phyloP scores from a whole-genome alignment of 2,329 filamentous ascomycete species.

The Cladophialophora yegresii region DNA sequence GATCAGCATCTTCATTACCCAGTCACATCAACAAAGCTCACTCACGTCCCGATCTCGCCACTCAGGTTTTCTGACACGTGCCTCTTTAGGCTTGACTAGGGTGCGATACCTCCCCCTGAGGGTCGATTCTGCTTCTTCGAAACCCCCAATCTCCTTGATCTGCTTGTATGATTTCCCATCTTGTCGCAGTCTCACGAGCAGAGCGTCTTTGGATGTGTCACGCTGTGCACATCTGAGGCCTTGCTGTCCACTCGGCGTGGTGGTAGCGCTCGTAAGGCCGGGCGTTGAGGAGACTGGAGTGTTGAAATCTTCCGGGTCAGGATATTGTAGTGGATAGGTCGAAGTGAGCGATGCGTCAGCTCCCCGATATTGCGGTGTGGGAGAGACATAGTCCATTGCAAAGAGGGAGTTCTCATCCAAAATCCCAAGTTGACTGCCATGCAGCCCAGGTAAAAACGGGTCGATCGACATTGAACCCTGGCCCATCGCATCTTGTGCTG shows the following conservation, averaged over 20 bases:
- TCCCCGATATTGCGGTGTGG: not conserved
- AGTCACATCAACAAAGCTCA: not conserved
- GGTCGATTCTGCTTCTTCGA: constrained; percentile 53
- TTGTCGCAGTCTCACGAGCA: constrained; percentile 47
- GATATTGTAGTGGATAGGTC: not conserved
- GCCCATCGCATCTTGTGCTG: not conserved
- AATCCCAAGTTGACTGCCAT: constrained; percentile 2
- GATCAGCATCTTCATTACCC: constrained; percentile 5
- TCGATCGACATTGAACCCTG: not conserved
- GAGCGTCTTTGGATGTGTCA: constrained; percentile 41
- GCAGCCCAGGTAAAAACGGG: constrained; percentile 14
- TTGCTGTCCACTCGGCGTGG: constrained; percentile 1
- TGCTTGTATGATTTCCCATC: constrained; percentile 51
- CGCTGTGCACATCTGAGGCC: constrained; percentile 16
- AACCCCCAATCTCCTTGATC: constrained; percentile 48
- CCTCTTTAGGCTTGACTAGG: constrained; percentile 50
- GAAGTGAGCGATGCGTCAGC: not conserved
- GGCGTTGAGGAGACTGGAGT: not conserved
- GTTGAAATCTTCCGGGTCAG: constrained; percentile 3
- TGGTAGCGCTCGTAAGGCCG: not conserved
- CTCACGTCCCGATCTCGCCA: constrained; percentile 50
- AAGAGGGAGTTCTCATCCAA: not conserved
- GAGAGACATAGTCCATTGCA: not conserved
- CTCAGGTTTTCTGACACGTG: constrained; percentile 49
- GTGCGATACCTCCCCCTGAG: constrained; percentile 51